Conservation (phyloP, 805 yeast genomes). For the Suhomyces pyralidae region DNA sequence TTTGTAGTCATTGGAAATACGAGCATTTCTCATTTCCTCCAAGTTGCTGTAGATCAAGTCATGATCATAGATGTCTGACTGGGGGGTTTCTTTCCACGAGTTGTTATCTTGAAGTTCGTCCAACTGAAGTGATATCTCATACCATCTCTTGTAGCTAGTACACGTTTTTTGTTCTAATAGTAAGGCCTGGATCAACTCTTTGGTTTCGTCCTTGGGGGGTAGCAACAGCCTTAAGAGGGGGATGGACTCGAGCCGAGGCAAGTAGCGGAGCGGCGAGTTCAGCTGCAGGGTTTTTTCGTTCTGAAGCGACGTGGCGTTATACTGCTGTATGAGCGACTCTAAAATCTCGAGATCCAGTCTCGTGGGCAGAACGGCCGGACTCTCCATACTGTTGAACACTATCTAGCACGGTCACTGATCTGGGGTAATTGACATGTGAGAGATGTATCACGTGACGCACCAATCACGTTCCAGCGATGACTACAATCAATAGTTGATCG, state of each 20-base stretch:
- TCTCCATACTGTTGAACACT: neutral
- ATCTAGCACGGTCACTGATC: neutral
- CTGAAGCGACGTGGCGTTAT: neutral
- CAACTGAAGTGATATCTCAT: constrained; percentile 54
- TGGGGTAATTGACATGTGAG: neutral
- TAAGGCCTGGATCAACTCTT: constrained; percentile 19
- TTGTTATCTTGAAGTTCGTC: constrained; percentile 65
- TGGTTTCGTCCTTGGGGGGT: constrained; percentile 21
- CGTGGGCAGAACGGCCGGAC: neutral
- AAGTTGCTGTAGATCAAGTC: constrained; percentile 53
- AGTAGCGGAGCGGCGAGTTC: neutral
- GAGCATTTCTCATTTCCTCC: constrained; percentile 54
- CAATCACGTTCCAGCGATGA: neutral
- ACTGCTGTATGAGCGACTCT: constrained; percentile 3
- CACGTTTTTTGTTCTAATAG: constrained; percentile 32
- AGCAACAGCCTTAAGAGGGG: constrained; percentile 20
- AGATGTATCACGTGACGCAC: neutral
- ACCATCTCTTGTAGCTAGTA: constrained; percentile 62
- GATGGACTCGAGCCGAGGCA: neutral
- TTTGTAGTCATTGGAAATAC: constrained; percentile 55
- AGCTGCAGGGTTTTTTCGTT: neutral
- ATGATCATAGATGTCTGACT: constrained; percentile 72
- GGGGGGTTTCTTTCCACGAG: constrained; percentile 65
- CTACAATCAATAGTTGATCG: neutral
- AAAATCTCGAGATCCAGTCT: neutral